phyloP scores from a whole-genome alignment of 257 asterid genomes.

The Solanum pinnatisectum region DNA sequence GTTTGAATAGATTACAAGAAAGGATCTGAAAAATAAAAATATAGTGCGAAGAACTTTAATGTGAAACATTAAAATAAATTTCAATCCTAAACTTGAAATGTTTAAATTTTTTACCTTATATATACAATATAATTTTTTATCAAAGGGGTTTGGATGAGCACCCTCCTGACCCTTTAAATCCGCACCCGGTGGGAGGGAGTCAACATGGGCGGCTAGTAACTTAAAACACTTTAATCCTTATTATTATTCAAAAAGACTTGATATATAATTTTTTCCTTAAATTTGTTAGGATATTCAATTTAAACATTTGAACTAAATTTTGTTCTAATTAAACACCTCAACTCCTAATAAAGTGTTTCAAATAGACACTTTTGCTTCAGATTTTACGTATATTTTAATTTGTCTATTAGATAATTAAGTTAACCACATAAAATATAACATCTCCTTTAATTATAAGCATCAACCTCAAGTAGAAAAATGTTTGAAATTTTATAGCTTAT shows the following conservation, averaged over 20 bases:
- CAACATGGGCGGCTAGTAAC: background rate
- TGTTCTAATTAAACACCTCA: background rate
- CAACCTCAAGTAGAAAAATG: too few relatives aligned
- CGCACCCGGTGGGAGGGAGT: background rate
- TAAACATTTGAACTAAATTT: background rate
- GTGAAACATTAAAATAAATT: background rate
- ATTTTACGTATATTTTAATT: too few relatives aligned
- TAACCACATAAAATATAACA: background rate
- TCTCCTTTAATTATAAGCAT: background rate
- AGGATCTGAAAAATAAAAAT: background rate
- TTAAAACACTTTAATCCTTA: background rate
- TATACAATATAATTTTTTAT: background rate
- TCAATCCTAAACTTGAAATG: background rate
- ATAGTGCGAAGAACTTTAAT: rapidly evolving
- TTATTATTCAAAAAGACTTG: background rate
- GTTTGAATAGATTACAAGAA: background rate
- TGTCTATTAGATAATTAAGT: background rate
- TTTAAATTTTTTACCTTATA: background rate
- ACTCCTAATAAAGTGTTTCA: background rate
- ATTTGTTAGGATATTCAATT: background rate
- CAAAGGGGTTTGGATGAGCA: rapidly evolving
- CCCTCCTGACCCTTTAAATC: background rate
- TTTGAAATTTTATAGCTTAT: background rate
- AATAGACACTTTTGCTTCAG: background rate
- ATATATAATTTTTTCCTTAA: background rate